Conservation (phyloP, 805 yeast species). For the Brettanomyces custersianus region DNA sequence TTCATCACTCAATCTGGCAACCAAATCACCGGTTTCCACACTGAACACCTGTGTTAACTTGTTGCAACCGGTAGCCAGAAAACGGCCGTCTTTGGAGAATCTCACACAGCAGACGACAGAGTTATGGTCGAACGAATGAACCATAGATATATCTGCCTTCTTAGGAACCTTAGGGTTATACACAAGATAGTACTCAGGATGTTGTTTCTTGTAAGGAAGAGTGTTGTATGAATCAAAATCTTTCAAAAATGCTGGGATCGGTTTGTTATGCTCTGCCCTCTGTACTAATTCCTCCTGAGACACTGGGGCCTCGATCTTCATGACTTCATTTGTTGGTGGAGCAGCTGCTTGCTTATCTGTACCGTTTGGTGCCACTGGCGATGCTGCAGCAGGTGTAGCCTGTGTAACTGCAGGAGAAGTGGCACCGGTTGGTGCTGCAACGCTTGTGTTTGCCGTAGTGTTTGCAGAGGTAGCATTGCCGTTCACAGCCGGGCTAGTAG, state of each 20-base stretch:
- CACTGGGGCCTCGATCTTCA: slow-evolving; percentile 5
- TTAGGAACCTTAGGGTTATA: slow-evolving; percentile 82
- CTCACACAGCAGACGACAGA: slow-evolving; percentile 96
- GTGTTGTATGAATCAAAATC: slow-evolving; percentile 76
- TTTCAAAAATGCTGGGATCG: slow-evolving; percentile 70
- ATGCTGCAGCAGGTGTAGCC: neutral
- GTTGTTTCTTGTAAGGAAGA: slow-evolving; percentile 71
- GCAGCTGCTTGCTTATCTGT: neutral
- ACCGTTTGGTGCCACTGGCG: slow-evolving; percentile 3
- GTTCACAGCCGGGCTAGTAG: too few species aligned
- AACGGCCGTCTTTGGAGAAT: slow-evolving; percentile 85
- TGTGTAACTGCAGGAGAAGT: neutral
- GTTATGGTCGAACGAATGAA: slow-evolving; percentile 84
- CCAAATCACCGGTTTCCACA: slow-evolving; percentile 83
- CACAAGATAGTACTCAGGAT: slow-evolving; percentile 76
- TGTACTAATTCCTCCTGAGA: slow-evolving; percentile 28
- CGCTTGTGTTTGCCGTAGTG: neutral
- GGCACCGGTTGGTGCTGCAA: neutral
- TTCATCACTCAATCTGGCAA: slow-evolving; percentile 83
- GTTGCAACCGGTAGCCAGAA: slow-evolving; percentile 94
- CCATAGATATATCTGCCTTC: slow-evolving; percentile 74
- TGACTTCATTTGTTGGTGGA: neutral
- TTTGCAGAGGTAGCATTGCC: slow-evolving; percentile 1
- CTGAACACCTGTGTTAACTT: slow-evolving; percentile 90
- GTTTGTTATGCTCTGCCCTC: slow-evolving; percentile 53